phyloP scores from a whole-genome alignment of 176 grass and related monocot species.

The Avena eriantha region DNA sequence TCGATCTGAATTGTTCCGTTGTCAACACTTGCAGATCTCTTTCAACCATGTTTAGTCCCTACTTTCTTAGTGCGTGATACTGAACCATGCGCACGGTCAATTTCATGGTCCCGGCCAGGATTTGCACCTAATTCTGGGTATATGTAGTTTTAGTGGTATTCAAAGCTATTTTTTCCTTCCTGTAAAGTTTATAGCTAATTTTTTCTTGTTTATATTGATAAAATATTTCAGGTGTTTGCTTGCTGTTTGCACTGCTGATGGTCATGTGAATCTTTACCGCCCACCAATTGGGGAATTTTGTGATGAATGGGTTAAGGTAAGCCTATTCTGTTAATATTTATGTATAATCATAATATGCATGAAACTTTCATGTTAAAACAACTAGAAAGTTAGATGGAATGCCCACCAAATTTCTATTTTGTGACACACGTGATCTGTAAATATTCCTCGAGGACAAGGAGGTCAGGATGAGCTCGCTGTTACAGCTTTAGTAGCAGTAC shows the following conservation, averaged over 20 bases:
- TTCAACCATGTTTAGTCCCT: conserved; percentile 76
- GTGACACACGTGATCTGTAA: neutral
- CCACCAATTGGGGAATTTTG: conserved; percentile 67
- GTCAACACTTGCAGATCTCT: conserved; percentile 62
- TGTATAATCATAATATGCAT: too few relatives aligned
- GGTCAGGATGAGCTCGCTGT: conserved; percentile 24
- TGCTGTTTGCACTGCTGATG: conserved; percentile 73
- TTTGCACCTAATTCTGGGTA: conserved; percentile 87
- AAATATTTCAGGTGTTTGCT: conserved; percentile 69
- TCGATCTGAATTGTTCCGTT: neutral
- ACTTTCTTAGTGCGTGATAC: conserved; percentile 69
- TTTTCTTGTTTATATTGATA: conserved; percentile 34
- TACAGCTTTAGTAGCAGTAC: neutral
- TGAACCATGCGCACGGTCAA: conserved; percentile 68
- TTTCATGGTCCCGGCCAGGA: conserved; percentile 88
- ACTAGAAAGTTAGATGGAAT: conserved; percentile 17
- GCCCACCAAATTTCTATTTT: conserved; percentile 14
- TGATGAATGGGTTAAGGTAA: conserved; percentile 91
- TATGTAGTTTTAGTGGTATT: neutral
- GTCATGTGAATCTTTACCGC: conserved; percentile 76
- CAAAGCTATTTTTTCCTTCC: neutral
- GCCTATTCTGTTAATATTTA: neutral
- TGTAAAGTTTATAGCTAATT: neutral
- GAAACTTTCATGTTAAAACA: neutral
- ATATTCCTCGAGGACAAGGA: neutral